Evolutionary conservation across 2,329 filamentous ascomycete genomes (phyloP).

Genomic region (Ilyonectria destructans): DNA sequence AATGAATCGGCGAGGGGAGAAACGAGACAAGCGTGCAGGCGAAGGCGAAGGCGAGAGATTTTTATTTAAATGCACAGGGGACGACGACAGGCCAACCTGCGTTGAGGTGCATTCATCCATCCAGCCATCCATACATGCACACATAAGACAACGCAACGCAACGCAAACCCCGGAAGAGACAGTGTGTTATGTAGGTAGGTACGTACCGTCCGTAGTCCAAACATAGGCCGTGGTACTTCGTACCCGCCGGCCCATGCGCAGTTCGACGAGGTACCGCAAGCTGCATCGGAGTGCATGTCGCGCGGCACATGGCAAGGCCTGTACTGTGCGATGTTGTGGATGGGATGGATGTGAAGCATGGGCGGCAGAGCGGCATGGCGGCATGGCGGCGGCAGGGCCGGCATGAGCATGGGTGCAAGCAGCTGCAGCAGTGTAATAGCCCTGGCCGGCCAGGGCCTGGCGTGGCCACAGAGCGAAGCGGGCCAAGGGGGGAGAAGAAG

Average conservation of each 20-base stretch:
- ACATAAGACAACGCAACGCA: conserved; percentile 28
- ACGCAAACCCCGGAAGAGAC: conserved; percentile 9
- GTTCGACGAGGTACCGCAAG: not conserved
- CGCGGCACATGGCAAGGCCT: conserved; percentile 25
- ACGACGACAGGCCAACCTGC: conserved; percentile 20
- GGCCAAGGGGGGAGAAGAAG: conserved; percentile 11
- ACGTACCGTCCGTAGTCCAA: too few relatives aligned
- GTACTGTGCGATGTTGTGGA: not conserved
- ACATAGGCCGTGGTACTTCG: too few relatives aligned
- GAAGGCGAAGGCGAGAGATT: conserved; percentile 26
- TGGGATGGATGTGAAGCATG: conserved; percentile 14
- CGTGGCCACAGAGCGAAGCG: conserved; percentile 20
- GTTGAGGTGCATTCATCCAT: conserved; percentile 16
- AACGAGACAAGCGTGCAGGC: conserved; percentile 17
- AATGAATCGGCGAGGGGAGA: conserved; percentile 12
- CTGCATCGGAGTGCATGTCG: conserved; percentile 24
- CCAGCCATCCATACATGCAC: conserved; percentile 14
- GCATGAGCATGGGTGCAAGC: conserved; percentile 6
- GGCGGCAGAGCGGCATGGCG: conserved; percentile 22
- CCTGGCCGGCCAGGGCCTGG: conserved; percentile 4
- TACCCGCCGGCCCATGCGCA: too few relatives aligned
- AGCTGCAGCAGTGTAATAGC: conserved; percentile 3
- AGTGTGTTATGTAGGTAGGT: conserved; percentile 11
- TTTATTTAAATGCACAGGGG: conserved; percentile 32
- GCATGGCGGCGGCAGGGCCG: conserved; percentile 19